A percentile compares a stretch with the other conserved stretches of the same genome.
These are phyloP conservation scores for Gremmenia infestans DNA, from an alignment of 2,329 filamentous ascomycete species.

Conservation along the genomic window DNA sequence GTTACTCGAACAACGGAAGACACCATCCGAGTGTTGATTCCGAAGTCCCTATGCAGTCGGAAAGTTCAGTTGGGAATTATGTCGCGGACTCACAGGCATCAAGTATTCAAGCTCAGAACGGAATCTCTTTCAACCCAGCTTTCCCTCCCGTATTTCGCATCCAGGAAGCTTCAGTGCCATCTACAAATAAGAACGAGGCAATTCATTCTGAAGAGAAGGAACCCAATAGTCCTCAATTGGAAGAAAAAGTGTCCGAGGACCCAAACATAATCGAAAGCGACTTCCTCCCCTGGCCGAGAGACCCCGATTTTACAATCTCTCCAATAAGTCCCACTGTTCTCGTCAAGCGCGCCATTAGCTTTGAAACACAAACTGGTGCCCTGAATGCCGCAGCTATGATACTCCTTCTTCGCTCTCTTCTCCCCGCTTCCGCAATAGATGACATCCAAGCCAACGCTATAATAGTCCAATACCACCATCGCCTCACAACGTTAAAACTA, in stretches of 20 bases:
- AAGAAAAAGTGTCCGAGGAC: conserved; percentile 21
- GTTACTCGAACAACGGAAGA: conserved; percentile 11
- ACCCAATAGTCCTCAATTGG: conserved; percentile 7
- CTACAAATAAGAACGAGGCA: not conserved
- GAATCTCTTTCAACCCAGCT: conserved; percentile 7
- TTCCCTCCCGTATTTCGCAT: conserved; percentile 22
- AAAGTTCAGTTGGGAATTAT: conserved; percentile 14
- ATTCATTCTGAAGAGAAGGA: conserved; percentile 7
- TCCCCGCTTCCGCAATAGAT: conserved; percentile 52
- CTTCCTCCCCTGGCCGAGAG: conserved; percentile 54
- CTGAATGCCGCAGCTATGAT: conserved; percentile 58
- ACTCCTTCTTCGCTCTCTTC: conserved; percentile 52
- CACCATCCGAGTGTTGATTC: conserved; percentile 25
- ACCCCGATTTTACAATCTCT: conserved; percentile 49
- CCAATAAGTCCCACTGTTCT: conserved; percentile 53
- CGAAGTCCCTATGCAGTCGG: conserved; percentile 9
- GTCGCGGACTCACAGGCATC: conserved; percentile 5
- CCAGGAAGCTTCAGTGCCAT: conserved; percentile 22
- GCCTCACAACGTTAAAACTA: conserved; percentile 54
- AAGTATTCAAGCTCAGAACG: conserved; percentile 1
- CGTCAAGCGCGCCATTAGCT: conserved; percentile 48
- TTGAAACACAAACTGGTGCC: conserved; percentile 51
- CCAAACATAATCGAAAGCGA: conserved; percentile 49
- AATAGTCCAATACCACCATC: conserved; percentile 54
- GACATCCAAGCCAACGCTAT: conserved; percentile 50